Percentiles rank a stretch among this genome's conserved stretches.
These are phyloP conservation scores for Starmerella potacharoeniae DNA, from an alignment of 805 yeast genomes.

Conservation along the genomic window DNA sequence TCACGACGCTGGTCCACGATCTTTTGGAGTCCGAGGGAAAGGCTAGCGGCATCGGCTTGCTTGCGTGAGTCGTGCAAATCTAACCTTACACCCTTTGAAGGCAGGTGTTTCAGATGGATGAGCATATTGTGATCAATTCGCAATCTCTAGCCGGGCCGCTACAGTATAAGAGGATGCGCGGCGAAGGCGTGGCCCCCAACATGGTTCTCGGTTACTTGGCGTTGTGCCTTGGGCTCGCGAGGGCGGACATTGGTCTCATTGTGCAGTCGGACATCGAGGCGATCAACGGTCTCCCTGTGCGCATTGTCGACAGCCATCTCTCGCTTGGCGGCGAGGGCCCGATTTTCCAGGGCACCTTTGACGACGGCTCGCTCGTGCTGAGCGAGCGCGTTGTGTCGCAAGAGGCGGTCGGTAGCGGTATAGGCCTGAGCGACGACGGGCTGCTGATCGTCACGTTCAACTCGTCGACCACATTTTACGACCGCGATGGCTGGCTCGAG, in stretches of 20 bases:
- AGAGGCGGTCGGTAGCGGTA: constrained; percentile 16
- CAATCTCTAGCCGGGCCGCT: background rate
- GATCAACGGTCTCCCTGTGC: constrained; percentile 14
- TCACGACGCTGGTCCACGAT: constrained; percentile 26
- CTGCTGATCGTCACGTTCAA: constrained; percentile 12
- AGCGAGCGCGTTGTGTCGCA: constrained; percentile 17
- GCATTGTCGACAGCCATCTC: constrained; percentile 16
- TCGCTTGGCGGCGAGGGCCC: constrained; percentile 16
- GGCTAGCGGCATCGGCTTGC: constrained; percentile 8
- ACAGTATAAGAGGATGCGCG: background rate
- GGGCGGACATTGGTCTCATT: constrained; percentile 17
- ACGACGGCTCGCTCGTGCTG: constrained; percentile 11
- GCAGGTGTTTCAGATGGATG: background rate
- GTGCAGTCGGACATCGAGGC: constrained; percentile 9
- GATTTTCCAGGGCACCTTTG: constrained; percentile 14
- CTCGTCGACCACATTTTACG: constrained; percentile 8
- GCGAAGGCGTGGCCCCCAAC: background rate
- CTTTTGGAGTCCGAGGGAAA: constrained; percentile 28
- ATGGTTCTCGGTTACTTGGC: background rate
- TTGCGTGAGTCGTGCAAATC: constrained; percentile 3
- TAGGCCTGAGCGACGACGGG: constrained; percentile 10
- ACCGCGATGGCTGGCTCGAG: constrained; percentile 18
- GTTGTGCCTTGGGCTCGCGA: background rate
- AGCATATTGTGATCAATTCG: background rate
- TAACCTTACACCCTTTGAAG: background rate